Percentiles rank a stretch among this genome's conserved stretches.
phyloP scores from a whole-genome alignment of 306 rosid species.

The Lathyrus tuberosus region DNA sequence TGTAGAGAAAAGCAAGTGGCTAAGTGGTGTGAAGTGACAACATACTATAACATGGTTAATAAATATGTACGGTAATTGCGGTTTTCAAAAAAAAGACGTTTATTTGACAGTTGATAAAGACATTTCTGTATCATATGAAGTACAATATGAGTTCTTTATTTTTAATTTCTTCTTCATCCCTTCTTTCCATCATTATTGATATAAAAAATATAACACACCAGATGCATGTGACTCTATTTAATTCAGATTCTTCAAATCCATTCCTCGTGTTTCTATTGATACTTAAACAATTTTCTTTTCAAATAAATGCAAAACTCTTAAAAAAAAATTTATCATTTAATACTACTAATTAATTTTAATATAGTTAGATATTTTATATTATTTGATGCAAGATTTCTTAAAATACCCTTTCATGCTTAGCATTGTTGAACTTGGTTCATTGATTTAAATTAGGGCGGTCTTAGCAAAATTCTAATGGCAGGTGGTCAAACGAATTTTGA shows the following conservation, averaged over 20 bases:
- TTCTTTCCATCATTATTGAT: conserved; percentile 31
- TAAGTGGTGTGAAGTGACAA: not conserved
- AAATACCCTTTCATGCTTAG: no score
- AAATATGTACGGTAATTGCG: conserved; percentile 35
- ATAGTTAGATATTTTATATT: no score
- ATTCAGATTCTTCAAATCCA: conserved; percentile 26
- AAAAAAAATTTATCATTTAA: not conserved
- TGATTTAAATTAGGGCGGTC: no score
- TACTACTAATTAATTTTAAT: not conserved
- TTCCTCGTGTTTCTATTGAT: not conserved
- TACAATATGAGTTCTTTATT: not conserved
- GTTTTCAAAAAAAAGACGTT: conserved; percentile 41
- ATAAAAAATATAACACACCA: conserved; percentile 5
- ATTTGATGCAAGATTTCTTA: no score
- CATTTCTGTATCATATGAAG: conserved; percentile 13
- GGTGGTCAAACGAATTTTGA: no score
- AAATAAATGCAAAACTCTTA: not conserved
- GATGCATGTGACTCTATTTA: conserved; percentile 40
- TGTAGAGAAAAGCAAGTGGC: conserved; percentile 35
- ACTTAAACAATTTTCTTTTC: not conserved
- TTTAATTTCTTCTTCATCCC: conserved; percentile 17
- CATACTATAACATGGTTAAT: not conserved
- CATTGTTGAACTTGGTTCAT: no score
- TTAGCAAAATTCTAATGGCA: no score
- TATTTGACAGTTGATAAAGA: conserved; percentile 45